These are phyloP conservation scores for Gracilaria domingensis DNA, from an alignment of 23 red algal genomes.

Conservation along the genomic window DNA sequence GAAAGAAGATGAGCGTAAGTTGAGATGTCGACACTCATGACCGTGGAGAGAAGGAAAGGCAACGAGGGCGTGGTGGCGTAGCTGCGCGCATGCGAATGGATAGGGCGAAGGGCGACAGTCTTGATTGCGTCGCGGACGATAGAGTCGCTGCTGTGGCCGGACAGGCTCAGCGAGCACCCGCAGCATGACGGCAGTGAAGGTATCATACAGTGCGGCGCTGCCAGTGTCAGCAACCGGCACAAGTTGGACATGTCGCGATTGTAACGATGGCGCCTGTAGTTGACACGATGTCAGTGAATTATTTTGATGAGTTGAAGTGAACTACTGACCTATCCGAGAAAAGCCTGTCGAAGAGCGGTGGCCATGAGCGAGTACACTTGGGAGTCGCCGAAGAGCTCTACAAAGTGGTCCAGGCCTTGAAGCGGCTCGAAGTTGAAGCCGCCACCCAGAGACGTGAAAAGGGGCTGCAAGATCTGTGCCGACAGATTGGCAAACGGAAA, in stretches of 20 bases:
- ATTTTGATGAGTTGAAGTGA: too few species aligned
- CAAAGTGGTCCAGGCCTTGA: constrained; percentile 14
- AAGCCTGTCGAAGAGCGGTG: background rate
- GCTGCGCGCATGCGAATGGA: background rate
- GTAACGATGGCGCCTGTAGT: too few species aligned
- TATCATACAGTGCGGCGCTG: too few species aligned
- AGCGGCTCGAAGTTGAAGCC: background rate
- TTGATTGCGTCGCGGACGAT: background rate
- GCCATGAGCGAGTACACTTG: background rate
- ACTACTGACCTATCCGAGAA: background rate
- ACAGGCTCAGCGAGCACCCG: too few species aligned
- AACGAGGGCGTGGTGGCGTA: background rate
- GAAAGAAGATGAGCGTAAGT: background rate
- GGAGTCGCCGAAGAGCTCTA: background rate
- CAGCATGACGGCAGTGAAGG: too few species aligned
- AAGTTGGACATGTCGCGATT: background rate
- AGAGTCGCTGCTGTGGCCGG: too few species aligned
- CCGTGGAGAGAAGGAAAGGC: background rate
- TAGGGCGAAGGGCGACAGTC: background rate
- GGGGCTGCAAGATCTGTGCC: constrained; percentile 5
- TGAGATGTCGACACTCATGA: background rate
- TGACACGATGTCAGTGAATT: too few species aligned
- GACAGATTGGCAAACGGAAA: constrained; percentile 17
- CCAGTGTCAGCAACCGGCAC: background rate
- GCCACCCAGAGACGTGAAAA: constrained; percentile 15